Evolutionary conservation across 2,329 filamentous ascomycete species (phyloP).

Genomic region (Thielaviopsis populi): DNA sequence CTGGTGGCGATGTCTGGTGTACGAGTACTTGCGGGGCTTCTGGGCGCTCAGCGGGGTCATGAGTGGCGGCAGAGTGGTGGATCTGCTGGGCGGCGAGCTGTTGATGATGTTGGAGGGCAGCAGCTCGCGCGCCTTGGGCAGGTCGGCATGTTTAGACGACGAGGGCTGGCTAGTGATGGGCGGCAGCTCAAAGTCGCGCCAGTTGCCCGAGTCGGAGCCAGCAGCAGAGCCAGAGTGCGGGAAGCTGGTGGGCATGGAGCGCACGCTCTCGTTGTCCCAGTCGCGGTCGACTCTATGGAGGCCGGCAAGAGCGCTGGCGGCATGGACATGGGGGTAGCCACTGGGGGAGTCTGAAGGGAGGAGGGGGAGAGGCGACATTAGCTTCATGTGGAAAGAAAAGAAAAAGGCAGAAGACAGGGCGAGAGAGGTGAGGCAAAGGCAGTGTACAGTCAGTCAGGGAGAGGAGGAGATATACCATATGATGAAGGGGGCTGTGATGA

Average conservation of each 20-base stretch:
- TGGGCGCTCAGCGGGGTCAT: slow-evolving; percentile 57
- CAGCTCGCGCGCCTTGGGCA: slow-evolving; percentile 49
- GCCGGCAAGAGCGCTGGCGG: slow-evolving; percentile 6
- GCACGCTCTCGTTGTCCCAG: slow-evolving; percentile 10
- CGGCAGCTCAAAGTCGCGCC: slow-evolving; percentile 10
- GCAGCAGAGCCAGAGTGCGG: slow-evolving; percentile 3
- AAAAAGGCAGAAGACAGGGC: no score
- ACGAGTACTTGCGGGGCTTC: slow-evolving; percentile 70
- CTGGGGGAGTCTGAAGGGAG: not conserved
- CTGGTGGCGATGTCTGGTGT: slow-evolving; percentile 62
- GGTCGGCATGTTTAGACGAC: slow-evolving; percentile 2
- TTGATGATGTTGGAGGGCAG: slow-evolving; percentile 62
- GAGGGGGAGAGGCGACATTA: not conserved
- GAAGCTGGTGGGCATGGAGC: slow-evolving; percentile 9
- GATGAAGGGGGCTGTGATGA: not conserved
- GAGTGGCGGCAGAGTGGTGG: slow-evolving; percentile 73
- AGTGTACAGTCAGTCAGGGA: slow-evolving; percentile 18
- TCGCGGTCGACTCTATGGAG: slow-evolving; percentile 10
- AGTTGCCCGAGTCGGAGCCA: not conserved
- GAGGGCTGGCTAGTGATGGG: slow-evolving; percentile 8
- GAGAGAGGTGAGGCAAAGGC: no score
- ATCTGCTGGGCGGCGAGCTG: slow-evolving; percentile 71
- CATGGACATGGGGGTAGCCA: slow-evolving; percentile 12
- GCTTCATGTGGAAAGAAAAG: no score
- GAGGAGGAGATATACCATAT: slow-evolving; percentile 18